Evolutionary conservation across 2,329 filamentous ascomycete genomes (phyloP), one percentile per base, ranked within the genome.

Genomic region (Ophiostoma montium): DNA sequence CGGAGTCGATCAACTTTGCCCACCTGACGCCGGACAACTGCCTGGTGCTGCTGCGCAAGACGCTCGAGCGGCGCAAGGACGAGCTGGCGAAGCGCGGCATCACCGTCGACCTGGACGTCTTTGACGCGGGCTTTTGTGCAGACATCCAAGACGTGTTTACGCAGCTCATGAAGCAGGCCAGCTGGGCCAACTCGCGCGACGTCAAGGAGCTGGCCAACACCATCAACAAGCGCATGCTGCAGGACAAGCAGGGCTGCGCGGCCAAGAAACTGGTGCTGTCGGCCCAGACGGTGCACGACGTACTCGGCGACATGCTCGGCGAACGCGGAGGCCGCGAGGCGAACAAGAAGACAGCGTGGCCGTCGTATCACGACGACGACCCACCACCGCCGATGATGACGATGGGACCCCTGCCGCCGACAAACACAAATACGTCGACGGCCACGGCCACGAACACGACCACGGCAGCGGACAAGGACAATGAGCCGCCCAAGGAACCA

Each of bases 151-250:
- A 48, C 33, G 56, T 60, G 0, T 72, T 82, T 33, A 46, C 57
- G 0, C 35, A 47, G 0, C 60, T 84, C 0, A 58, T 68, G 0
- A 38, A 49, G 0, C 63, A 74, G 3, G 58, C 68, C 0, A 68
- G 68, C 7, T 84, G 80, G 76, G 81, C 72, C 0, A 84, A 76
- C 53, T 80, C 72, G 0, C 69, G 80, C 4, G 81, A 85, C 43
- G 70, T 85, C 1, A 63, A 74, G 12, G 72, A 70, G 0, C 39
- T 84, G 0, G 67, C 65, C 0, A 76, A 72, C 50, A 56, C 47
- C 1, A 70, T 82, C 1, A 76, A 78, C 53, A 59, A 61, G 15
- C 57, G 52, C 16, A 53, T 63, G n/a, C 61, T 65, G 51, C 63
- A 62, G 59, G 57, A 52, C n/a, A 56, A 61, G 39, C 61, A 60